A percentile compares a stretch with the other conserved stretches of the same genome.
phyloP scores from a whole-genome alignment of 257 asterid genomes.

The Solanum virginianum region DNA sequence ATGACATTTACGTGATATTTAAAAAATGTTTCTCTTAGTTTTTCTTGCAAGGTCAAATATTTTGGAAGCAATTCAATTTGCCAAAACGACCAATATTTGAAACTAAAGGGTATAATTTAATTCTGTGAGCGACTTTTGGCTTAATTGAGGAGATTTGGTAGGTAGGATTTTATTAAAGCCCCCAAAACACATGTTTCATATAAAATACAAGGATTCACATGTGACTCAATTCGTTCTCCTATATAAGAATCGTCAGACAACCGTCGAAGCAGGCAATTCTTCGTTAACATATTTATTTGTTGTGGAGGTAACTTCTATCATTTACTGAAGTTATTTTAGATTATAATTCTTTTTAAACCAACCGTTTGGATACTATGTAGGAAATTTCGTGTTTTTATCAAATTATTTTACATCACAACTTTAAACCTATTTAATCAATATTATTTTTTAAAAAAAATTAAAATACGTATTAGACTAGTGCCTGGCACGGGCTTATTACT shows the following conservation, averaged over 20 bases:
- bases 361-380: not conserved
- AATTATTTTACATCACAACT: not conserved
- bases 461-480: not conserved
- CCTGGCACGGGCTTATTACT: not conserved
- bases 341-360: too few species aligned
- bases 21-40: not conserved
- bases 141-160: not conserved
- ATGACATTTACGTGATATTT: not conserved
- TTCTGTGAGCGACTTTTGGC: not conserved
- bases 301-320: too few species aligned
- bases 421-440: not conserved
- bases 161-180: conserved; percentile 3
- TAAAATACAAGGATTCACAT: not conserved
- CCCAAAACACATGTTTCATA: not conserved
- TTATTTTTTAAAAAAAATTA: not conserved
- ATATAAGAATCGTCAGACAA: not conserved
- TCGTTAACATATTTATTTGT: too few species aligned
- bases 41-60: not conserved
- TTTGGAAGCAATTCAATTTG: not conserved
- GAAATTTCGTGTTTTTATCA: not conserved
- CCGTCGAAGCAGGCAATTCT: not conserved
- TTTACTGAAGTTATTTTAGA: too few species aligned
- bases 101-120: not conserved
- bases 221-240: not conserved
- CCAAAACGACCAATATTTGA: not conserved